Conservation (phyloP, 106 monocot species). For the Dendrobium chrysotoxum region DNA sequence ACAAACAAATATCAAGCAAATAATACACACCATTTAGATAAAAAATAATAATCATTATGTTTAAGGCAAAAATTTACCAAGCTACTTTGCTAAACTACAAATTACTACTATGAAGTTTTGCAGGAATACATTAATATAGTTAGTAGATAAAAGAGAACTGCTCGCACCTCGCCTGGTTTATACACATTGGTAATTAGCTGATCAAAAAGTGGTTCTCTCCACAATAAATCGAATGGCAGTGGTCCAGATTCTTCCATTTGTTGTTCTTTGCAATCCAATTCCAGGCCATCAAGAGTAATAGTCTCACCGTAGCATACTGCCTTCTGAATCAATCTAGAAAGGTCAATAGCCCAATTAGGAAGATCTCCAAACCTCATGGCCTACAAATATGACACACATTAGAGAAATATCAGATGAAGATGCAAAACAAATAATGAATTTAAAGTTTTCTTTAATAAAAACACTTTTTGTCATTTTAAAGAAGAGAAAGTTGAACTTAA, state of each 20-base stretch:
- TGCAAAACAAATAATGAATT: background rate
- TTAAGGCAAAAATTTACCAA: background rate
- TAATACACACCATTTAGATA: background rate
- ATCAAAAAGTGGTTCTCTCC: conserved; percentile 92
- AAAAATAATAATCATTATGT: background rate
- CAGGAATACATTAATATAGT: background rate
- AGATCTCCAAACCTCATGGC: conserved; percentile 99
- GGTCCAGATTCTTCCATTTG: conserved; percentile 23
- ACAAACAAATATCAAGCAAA: background rate
- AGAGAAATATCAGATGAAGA: background rate
- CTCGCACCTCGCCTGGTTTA: conserved; percentile 85
- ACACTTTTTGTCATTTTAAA: background rate
- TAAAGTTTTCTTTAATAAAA: background rate
- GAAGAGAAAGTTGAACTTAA: background rate
- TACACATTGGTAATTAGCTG: conserved; percentile 85
- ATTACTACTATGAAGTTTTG: background rate
- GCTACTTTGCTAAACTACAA: background rate
- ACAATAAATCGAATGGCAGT: conserved; percentile 61
- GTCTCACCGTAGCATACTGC: conserved; percentile 34
- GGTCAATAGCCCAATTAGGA: conserved; percentile 72
- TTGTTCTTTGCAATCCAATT: conserved; percentile 11
- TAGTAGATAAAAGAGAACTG: background rate
- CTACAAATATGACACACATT: conserved; percentile 16
- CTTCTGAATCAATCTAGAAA: conserved; percentile 41
- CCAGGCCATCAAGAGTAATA: background rate